A percentile compares a stretch with the other conserved stretches of the same genome.
These are phyloP conservation scores for Fusarium oxysporum DNA, from an alignment of 2,329 filamentous ascomycete genomes.

Conservation along the genomic window DNA sequence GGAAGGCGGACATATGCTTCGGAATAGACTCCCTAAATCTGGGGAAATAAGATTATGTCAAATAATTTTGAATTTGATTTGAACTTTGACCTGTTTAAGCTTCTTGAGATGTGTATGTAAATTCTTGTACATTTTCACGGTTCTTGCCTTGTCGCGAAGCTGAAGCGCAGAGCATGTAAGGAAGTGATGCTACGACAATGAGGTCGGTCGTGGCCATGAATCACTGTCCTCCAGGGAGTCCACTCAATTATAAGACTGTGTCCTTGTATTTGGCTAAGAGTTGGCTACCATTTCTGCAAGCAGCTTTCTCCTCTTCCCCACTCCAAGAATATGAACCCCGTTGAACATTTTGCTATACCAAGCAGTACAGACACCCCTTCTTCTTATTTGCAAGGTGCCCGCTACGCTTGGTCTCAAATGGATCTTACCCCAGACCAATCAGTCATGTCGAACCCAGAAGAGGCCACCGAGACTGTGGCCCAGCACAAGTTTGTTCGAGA, in stretches of 20 bases:
- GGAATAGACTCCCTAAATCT: neutral
- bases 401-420: slow-evolving; percentile 8
- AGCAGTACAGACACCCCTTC: neutral
- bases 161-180: neutral
- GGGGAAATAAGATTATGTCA: neutral
- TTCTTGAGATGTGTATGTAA: neutral
- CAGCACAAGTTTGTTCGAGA: neutral
- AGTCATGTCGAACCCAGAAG: neutral
- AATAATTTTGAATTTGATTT: neutral
- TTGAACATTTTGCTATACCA: neutral
- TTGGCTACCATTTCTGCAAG: neutral
- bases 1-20: neutral
- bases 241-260: neutral
- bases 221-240: neutral
- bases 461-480: neutral
- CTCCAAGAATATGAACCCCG: neutral
- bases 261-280: neutral
- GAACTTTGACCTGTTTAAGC: neutral
- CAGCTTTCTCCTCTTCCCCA: neutral
- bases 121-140: neutral
- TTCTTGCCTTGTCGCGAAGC: neutral
- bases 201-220: neutral
- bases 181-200: neutral
- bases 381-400: neutral
- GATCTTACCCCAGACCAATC: neutral